Base-by-base conservation (phyloP, 306 rosid genomes). In the Echinosophora koreensis region DNA sequence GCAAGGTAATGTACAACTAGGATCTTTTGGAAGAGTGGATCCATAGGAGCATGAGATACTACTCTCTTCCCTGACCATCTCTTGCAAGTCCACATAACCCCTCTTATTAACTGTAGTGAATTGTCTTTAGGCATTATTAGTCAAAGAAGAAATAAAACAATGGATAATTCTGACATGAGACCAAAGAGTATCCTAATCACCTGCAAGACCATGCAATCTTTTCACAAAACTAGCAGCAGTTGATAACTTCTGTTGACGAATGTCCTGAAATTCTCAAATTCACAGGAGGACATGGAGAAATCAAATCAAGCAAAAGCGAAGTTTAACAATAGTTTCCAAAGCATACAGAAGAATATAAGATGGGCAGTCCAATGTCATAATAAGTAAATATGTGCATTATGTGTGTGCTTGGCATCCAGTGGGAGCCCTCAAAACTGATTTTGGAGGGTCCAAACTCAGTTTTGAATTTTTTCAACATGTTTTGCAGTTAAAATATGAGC, bases 161-260 rank as follows among this genome's bases (percentile, higher is more conserved):
- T 30, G 73, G 64, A 71, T 81, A 81, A 62, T 56, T 18, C 37
- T 27, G 58, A 79, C 39, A 66, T 75, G 59, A 7, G 30, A 77
- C 35, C 74, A 61, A 32, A 77, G 66, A 83, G 61, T 37, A 69
- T 62, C 67, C 28, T 58, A 87, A 87, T 83, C 71, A 95, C 98
- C 97, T 83, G 97, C 88, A 77, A 90, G 88, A 69, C 90, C 97
- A 67, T 95, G 93, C 87, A 95, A 32, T 71, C 78, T 95, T 85
- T 89, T 95, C 86, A 95, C 92, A 42, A 91, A 82, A 82, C 75
- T 82, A 63, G 97, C 96, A 39, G 97, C 96, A 55, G 96, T 74
- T 51, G 99, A 89, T 39, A 90, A 73, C 86, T 85, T 92, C 60
- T 87, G 85, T 46, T 84, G 93, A 47, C 84, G 82, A 50, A 10